These are phyloP conservation scores for Phytophthora capsici DNA, from an alignment of 352 stramenopile genomes.

Conservation along the genomic window DNA sequence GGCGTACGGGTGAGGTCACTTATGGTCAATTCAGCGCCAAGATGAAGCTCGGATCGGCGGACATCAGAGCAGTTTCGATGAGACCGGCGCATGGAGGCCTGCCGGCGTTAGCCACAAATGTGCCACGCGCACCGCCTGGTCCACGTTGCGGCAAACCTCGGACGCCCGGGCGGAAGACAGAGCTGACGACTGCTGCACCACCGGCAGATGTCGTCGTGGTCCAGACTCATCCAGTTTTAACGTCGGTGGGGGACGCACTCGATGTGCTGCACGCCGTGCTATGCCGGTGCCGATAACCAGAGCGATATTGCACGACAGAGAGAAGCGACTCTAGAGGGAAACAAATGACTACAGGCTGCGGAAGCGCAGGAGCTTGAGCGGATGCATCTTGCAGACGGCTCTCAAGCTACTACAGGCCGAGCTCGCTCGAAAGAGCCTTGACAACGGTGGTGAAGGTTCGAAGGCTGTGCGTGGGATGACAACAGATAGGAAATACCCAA, in stretches of 20 bases:
- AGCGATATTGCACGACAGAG: constrained; percentile 23
- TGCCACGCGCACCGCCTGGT: constrained; percentile 37
- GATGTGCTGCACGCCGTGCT: constrained; percentile 34
- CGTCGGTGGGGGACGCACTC: constrained; percentile 26
- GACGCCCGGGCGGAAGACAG: constrained; percentile 2
- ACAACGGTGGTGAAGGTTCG: background rate
- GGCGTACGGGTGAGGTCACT: background rate
- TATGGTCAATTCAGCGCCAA: constrained; percentile 7
- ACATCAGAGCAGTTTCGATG: background rate
- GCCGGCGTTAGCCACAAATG: constrained; percentile 23
- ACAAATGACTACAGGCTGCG: constrained; percentile 1
- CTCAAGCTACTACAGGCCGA: constrained; percentile 37
- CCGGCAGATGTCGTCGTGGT: constrained; percentile 16
- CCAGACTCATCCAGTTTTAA: constrained; percentile 16
- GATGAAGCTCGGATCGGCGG: constrained; percentile 2
- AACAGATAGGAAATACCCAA: constrained; percentile 5
- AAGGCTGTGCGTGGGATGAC: background rate
- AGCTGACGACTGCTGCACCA: background rate
- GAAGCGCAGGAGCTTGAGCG: constrained; percentile 34
- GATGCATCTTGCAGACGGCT: constrained; percentile 31
- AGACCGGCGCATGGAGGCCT: constrained; percentile 2
- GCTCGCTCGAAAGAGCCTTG: constrained; percentile 17
- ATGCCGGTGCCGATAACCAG: constrained; percentile 20
- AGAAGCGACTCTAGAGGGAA: constrained; percentile 19
- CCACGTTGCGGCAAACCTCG: constrained; percentile 13